Base-by-base conservation (phyloP, 2,329 filamentous ascomycete genomes). In the Aureobasidium melanogenum region DNA sequence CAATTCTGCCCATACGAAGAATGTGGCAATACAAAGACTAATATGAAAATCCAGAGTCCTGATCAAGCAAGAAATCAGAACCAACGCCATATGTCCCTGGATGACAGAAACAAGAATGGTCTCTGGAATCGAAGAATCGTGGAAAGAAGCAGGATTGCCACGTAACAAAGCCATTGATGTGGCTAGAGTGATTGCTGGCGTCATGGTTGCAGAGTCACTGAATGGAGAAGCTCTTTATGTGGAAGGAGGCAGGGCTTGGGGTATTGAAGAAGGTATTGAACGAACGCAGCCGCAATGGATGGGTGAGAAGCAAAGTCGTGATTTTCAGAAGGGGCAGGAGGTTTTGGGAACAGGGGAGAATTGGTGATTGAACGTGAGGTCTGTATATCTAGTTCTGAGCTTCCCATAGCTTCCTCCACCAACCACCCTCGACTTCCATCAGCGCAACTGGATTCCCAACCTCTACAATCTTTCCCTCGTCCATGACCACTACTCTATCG, bases 401-500 rank as follows among this genome's bases (percentile, higher is more conserved):
- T 4, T 55, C 51, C 51, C 51, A 55, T 8, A 55, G 22, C 24
- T 22, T 14, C 26, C 38, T 55, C 52, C 52, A 56, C 38, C 52
- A 24, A 9, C 52, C 39, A 10, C 17, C 52, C 14, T 58, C 43
- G 0, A 17, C 12, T 3, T n/a, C 17, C 3, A 4, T 12, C 43
- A 58, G 10, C 4, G n/a, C 41, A 15, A 34, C 28, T 17, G 69
- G 69, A 19, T 57, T 50, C 10, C 64, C 68, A 24, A 63, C 34
- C 55, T 84, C 81, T 1, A 79, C 74, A 7, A 83, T 68, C 47
- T 67, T 66, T 3, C 80, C 81, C 9, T 71, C 69, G 30, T 82
- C 78, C 72, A 84, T 74, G 8, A 83, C 77, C 0, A 77, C 73
- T 22, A 84, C 76, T 32, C 70, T 70, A 66, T 84, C 80, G 65